phyloP scores from a whole-genome alignment of 1,139 yeast species.

The Kurtzmaniella natalensis region DNA sequence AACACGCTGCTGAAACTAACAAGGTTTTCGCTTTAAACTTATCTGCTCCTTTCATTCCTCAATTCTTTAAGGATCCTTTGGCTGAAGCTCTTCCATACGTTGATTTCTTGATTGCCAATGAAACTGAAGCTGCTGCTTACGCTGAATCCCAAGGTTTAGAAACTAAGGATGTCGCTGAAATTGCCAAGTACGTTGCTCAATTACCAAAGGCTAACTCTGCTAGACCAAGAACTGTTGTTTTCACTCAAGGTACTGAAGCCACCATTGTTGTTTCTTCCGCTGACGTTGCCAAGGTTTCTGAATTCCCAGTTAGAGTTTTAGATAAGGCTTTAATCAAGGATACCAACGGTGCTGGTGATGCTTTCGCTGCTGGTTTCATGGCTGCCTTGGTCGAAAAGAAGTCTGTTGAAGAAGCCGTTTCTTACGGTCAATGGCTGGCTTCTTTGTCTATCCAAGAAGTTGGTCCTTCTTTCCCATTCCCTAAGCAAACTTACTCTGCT shows the following conservation, averaged over 20 bases:
- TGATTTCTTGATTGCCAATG: constrained; percentile 91
- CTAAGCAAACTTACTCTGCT: constrained; percentile 53
- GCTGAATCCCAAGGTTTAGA: constrained; percentile 76
- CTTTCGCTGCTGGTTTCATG: constrained; percentile 95
- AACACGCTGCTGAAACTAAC: constrained; percentile 83
- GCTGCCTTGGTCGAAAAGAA: constrained; percentile 84
- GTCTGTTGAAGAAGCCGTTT: constrained; percentile 56
- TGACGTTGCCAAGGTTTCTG: constrained; percentile 42
- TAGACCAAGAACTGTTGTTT: constrained; percentile 77
- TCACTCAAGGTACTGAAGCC: constrained; percentile 91
- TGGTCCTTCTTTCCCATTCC: constrained; percentile 92
- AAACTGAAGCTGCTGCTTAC: constrained; percentile 93
- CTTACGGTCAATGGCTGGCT: constrained; percentile 97
- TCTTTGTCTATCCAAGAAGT: constrained; percentile 84
- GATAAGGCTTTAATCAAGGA: constrained; percentile 68
- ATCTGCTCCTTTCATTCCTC: constrained; percentile 95
- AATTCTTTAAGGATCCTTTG: constrained; percentile 90
- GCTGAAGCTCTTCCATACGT: constrained; percentile 80
- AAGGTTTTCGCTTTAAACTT: constrained; percentile 83
- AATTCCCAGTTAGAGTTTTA: constrained; percentile 68
- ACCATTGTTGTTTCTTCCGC: constrained; percentile 69
- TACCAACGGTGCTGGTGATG: constrained; percentile 99
- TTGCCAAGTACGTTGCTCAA: constrained; percentile 78
- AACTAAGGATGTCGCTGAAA: constrained; percentile 58
- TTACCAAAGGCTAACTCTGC: constrained; percentile 71